phyloP scores from a whole-genome alignment of 2,329 filamentous ascomycete genomes.

The Diaporthe humulicola region DNA sequence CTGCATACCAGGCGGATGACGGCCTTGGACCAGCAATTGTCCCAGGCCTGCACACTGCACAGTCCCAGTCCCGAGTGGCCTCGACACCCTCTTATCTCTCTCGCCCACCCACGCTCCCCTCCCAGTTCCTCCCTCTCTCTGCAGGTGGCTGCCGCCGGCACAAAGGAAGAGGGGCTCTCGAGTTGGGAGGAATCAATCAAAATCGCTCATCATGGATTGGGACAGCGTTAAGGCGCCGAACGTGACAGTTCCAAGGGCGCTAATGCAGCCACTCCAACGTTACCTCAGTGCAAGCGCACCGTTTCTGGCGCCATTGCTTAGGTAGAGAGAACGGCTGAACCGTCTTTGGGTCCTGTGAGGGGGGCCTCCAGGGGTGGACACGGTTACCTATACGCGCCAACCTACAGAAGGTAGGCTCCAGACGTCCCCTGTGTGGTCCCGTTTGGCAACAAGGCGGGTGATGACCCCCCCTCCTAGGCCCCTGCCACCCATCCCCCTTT shows the following conservation, averaged over 20 bases:
- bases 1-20: not conserved
- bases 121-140: not conserved
- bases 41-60: not conserved
- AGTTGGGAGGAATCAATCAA: constrained; percentile 15
- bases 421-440: not conserved
- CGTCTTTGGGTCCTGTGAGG: not conserved
- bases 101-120: not conserved
- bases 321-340: not conserved
- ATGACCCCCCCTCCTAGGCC: not conserved
- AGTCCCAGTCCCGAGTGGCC: not conserved
- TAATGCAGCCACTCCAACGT: constrained; percentile 22
- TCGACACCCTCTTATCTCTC: constrained; percentile 1
- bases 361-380: constrained; percentile 15
- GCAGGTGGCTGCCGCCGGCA: constrained; percentile 26
- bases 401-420: not conserved
- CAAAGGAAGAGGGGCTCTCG: constrained; percentile 17
- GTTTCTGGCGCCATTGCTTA: constrained; percentile 14
- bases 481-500: constrained; percentile 12
- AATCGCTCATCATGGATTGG: constrained; percentile 13
- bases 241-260: constrained; percentile 21
- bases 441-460: constrained; percentile 3
- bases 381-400: not conserved
- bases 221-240: constrained; percentile 7
- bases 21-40: not conserved
- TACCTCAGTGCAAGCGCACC: constrained; percentile 11